Conservation (phyloP, 1,284 basidiomycete genomes). For the Fistulinella staudtii region DNA sequence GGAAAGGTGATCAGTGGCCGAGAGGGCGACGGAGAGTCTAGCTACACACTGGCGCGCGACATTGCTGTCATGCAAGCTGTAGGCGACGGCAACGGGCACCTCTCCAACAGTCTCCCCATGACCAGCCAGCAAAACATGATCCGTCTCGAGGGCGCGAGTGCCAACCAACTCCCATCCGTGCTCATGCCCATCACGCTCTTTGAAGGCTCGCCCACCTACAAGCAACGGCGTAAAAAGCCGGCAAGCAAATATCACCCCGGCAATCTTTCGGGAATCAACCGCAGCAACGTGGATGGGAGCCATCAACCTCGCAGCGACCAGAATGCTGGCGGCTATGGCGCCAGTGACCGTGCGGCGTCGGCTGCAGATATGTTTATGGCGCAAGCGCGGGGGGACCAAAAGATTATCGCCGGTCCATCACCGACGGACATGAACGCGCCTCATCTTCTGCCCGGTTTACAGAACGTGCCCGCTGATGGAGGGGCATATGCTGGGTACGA, state of each 20-base stretch:
- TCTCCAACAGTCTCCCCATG: constrained; percentile 1
- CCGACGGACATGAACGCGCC: constrained; percentile 17
- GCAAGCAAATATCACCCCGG: constrained; percentile 32
- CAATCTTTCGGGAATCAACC: constrained; percentile 21
- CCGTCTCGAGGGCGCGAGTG: constrained; percentile 24
- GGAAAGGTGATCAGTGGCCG: constrained; percentile 50
- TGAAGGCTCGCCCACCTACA: constrained; percentile 80
- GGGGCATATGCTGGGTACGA: constrained; percentile 21
- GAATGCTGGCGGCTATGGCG: constrained; percentile 35
- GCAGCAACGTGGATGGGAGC: constrained; percentile 23
- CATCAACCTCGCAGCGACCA: constrained; percentile 19
- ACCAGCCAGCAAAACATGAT: constrained; percentile 19
- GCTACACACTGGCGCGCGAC: constrained; percentile 45
- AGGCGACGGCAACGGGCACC: constrained; percentile 10
- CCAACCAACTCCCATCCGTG: constrained; percentile 19
- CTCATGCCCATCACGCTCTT: constrained; percentile 74
- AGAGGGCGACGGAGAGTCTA: constrained; percentile 38
- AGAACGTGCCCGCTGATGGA: constrained; percentile 18
- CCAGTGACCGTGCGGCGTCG: constrained; percentile 35
- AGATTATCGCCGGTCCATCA: constrained; percentile 20
- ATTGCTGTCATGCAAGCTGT: constrained; percentile 15
- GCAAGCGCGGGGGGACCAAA: constrained; percentile 55
- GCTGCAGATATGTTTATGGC: constrained; percentile 63
- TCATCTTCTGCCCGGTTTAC: constrained; percentile 20
- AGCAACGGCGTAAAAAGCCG: constrained; percentile 79